phyloP scores from a whole-genome alignment of 2,329 filamentous ascomycete genomes.

The Curvularia sp. region DNA sequence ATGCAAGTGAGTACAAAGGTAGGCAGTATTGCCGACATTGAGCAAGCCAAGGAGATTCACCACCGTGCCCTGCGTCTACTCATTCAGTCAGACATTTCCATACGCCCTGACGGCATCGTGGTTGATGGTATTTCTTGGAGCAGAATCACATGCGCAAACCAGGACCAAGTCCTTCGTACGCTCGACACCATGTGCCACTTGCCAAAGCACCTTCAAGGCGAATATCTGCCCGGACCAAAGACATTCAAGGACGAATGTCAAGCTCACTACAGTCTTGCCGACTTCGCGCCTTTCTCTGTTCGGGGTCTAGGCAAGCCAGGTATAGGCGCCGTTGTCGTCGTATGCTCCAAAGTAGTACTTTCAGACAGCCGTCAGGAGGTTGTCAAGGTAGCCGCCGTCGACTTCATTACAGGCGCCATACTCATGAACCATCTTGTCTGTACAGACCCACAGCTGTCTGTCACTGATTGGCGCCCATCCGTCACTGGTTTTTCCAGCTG shows the following conservation, averaged over 20 bases:
- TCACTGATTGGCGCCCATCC: conserved; percentile 18
- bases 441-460: conserved; percentile 25
- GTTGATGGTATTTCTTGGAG: conserved; percentile 35
- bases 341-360: conserved; percentile 41
- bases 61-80: conserved; percentile 37
- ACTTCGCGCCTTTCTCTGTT: conserved; percentile 34
- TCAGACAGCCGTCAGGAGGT: conserved; percentile 31
- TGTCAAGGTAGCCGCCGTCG: conserved; percentile 45
- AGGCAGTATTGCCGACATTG: conserved; percentile 30
- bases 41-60: conserved; percentile 35
- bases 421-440: conserved; percentile 45
- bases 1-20: conserved; percentile 10
- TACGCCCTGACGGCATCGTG: conserved; percentile 36
- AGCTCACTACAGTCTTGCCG: conserved; percentile 21
- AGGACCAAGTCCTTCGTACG: conserved; percentile 28
- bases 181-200: conserved; percentile 40
- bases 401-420: conserved; percentile 40
- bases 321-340: conserved; percentile 32
- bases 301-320: conserved; percentile 19
- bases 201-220: conserved; percentile 32
- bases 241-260: conserved; percentile 33
- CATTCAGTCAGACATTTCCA: conserved; percentile 39
- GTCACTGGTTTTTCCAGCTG: conserved; percentile 37
- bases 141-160: conserved; percentile 33
- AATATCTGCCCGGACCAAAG: conserved; percentile 39